These are phyloP conservation scores for Talaromyces adpressus DNA, from an alignment of 495 filamentous ascomycete genomes.

Conservation along the genomic window DNA sequence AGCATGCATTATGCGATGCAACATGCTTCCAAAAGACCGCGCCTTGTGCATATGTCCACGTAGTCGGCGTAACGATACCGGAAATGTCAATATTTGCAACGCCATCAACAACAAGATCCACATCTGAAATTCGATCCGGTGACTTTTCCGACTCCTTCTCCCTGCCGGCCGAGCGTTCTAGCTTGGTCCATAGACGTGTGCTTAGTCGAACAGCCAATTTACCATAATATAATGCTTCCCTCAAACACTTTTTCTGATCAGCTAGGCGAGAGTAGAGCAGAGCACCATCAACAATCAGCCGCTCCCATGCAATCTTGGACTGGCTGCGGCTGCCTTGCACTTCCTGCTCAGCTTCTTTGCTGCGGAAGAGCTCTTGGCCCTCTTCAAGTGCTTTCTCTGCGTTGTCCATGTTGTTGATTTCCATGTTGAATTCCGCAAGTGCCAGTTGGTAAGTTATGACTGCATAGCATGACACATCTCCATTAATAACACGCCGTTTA, in stretches of 20 bases:
- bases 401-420: constrained; percentile 54
- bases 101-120: constrained; percentile 34
- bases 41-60: constrained; percentile 37
- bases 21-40: constrained; percentile 79
- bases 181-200: constrained; percentile 61
- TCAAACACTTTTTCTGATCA: constrained; percentile 54
- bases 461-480: constrained; percentile 32
- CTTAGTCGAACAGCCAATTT: constrained; percentile 59
- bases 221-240: constrained; percentile 58
- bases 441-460: constrained; percentile 58
- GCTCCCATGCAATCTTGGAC: constrained; percentile 36
- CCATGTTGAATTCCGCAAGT: constrained; percentile 66
- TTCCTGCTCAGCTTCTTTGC: constrained; percentile 24
- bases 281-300: constrained; percentile 42
- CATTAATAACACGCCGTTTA: constrained; percentile 34
- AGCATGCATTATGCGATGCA: constrained; percentile 57
- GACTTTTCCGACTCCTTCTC: constrained; percentile 25
- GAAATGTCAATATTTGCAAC: constrained; percentile 38
- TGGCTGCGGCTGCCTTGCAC: constrained; percentile 19
- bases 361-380: constrained; percentile 30
- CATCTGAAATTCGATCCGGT: constrained; percentile 21
- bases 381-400: constrained; percentile 30
- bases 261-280: constrained; percentile 58
- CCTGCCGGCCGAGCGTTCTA: constrained; percentile 45
- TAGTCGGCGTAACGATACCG: constrained; percentile 16